Evolutionary conservation across 352 stramenopile species (phyloP), one percentile per base, ranked within the genome.

Genomic region (Phytophthora pini): DNA sequence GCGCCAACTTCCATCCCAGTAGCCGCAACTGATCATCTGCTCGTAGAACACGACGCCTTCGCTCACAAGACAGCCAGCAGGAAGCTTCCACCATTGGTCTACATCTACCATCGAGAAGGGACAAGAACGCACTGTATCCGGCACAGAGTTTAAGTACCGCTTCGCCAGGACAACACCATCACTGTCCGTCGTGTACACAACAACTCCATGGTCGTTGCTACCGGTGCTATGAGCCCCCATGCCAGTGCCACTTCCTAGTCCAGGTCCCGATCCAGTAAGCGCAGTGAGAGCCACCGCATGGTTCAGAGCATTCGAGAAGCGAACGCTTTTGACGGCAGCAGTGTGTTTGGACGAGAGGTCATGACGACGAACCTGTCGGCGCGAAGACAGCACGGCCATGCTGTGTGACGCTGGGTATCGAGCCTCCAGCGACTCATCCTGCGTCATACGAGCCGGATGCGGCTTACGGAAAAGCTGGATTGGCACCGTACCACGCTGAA

Each of bases 11-110:
- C 87, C 87, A 69, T 95, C 87, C 84, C 86, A 95, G 61, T 94
- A 94, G 7, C 87, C 87, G 56, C 84, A 95, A 69, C 87, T 95
- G 58, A 95, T 93, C 87, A 95, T 95, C 52, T 95, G 87, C 67
- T 95, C 87, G 60, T 95, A 95, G 49, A 93, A 95, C 39, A 95
- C 87, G 12, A 95, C 82, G 34, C 87, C 85, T 61, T 93, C 84
- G 46, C 74, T 84, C 36, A 90, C 84, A 9, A 91, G 68, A 20
- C 84, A 93, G 12, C 86, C 86, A 5, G 79, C 71, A 17, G 87
- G 87, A 20, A 95, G 74, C 45, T 91, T 90, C 87, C 87, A 95
- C 87, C 87, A 95, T 63, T 95, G 87, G 26, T 95, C 87, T 15
- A 95, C 82, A 58, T 95, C 84, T 29, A 88, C 80, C 46, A 95